Percentiles rank a stretch among this genome's conserved stretches.
These are phyloP conservation scores for Monascus purpureus DNA, from an alignment of 495 filamentous ascomycete genomes.

Conservation along the genomic window DNA sequence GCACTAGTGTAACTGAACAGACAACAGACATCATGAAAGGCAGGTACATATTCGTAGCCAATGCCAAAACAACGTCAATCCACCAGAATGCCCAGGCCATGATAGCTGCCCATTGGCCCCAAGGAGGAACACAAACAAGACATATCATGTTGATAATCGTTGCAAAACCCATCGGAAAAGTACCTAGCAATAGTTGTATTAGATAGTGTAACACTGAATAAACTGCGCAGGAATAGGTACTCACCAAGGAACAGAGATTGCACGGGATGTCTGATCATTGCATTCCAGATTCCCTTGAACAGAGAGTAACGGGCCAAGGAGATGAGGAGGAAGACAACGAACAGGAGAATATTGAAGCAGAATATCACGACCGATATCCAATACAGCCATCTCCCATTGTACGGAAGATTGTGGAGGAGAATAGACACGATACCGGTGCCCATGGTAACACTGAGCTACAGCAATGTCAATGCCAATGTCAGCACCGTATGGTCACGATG, in stretches of 20 bases:
- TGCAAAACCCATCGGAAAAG: slow-evolving; percentile 49
- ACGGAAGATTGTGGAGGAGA: slow-evolving; percentile 42
- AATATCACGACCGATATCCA: slow-evolving; percentile 41
- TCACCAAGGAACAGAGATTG: slow-evolving; percentile 49
- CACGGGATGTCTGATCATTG: slow-evolving; percentile 42
- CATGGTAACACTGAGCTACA: slow-evolving; percentile 51
- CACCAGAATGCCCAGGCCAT: slow-evolving; percentile 46
- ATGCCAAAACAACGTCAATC: slow-evolving; percentile 37
- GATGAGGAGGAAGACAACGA: slow-evolving; percentile 23
- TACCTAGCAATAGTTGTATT: no score
- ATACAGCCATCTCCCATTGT: slow-evolving; percentile 38
- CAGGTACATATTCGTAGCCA: slow-evolving; percentile 34
- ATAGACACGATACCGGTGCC: slow-evolving; percentile 52
- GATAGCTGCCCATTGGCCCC: slow-evolving; percentile 25
- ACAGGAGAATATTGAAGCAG: slow-evolving; percentile 38
- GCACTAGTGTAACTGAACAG: no score
- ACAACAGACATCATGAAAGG: slow-evolving; percentile 40
- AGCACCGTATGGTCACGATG: no score
- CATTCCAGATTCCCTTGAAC: slow-evolving; percentile 41
- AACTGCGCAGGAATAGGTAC: no score
- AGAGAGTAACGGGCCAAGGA: slow-evolving; percentile 40
- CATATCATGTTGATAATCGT: slow-evolving; percentile 47
- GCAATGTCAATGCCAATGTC: no score
- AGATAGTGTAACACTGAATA: no score
- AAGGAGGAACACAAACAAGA: slow-evolving; percentile 39